Evolutionary conservation across 2,329 filamentous ascomycete species (phyloP).

Genomic region (Drechslerella dactyloides): DNA sequence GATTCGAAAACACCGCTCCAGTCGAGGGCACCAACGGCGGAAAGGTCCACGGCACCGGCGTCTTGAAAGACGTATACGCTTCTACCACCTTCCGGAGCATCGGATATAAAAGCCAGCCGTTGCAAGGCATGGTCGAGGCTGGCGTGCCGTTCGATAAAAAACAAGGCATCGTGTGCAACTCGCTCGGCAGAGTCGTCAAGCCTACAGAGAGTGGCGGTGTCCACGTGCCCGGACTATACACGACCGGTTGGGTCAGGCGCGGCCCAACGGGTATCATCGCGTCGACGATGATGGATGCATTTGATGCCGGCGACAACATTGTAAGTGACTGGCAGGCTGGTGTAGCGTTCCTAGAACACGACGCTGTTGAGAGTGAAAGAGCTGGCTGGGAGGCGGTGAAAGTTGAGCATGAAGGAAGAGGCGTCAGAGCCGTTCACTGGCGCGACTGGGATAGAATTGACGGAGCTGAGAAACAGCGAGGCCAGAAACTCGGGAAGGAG

Average conservation of each 20-base stretch:
- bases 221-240: constrained; percentile 78
- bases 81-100: constrained; percentile 88
- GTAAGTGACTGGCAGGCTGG: constrained; percentile 71
- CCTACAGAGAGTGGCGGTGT: constrained; percentile 58
- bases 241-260: constrained; percentile 93
- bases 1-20: constrained; percentile 70
- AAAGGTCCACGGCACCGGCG: constrained; percentile 62
- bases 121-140: constrained; percentile 75
- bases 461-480: constrained; percentile 72
- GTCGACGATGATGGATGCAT: constrained; percentile 93
- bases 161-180: constrained; percentile 80
- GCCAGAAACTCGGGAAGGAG: constrained; percentile 72
- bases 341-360: constrained; percentile 53
- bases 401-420: constrained; percentile 64
- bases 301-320: constrained; percentile 83
- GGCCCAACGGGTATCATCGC: constrained; percentile 96
- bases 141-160: constrained; percentile 78
- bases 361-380: constrained; percentile 58
- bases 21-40: constrained; percentile 62
- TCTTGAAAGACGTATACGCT: constrained; percentile 66
- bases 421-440: constrained; percentile 75
- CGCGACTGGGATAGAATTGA: constrained; percentile 87
- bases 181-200: constrained; percentile 73
- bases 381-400: constrained; percentile 80
- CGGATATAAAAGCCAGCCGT: constrained; percentile 81